Evolutionary conservation across 1,284 basidiomycete species (phyloP).

Genomic region (Rhodotorula sp.): DNA sequence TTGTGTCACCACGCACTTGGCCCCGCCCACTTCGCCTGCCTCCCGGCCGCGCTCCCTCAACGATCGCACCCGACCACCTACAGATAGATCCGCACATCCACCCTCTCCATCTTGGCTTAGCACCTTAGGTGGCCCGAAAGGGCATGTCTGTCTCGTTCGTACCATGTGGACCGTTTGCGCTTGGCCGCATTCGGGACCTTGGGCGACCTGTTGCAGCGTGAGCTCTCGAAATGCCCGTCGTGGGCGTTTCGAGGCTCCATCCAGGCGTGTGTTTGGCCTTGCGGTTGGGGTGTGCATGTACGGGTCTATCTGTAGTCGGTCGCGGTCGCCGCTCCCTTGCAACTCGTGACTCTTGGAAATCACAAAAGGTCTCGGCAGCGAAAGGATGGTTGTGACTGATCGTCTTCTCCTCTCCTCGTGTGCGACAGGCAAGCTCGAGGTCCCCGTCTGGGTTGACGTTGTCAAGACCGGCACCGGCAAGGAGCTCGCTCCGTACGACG

Average conservation of each 20-base stretch:
- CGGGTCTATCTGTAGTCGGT: too few relatives aligned
- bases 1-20: not conserved
- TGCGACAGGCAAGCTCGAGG: conserved; percentile 80
- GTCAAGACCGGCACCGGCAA: conserved; percentile 98
- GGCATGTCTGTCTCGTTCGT: conserved; percentile 17
- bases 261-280: too few relatives aligned
- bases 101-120: conserved; percentile 13
- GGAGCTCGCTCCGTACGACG: conserved; percentile 98
- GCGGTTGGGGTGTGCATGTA: too few relatives aligned
- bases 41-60: too few relatives aligned
- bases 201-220: not conserved
- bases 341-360: too few relatives aligned
- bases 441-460: conserved; percentile 97
- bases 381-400: not conserved
- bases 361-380: not conserved
- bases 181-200: not conserved
- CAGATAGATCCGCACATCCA: too few relatives aligned
- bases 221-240: too few relatives aligned
- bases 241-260: too few relatives aligned
- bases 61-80: too few relatives aligned
- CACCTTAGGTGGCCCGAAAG: conserved; percentile 43
- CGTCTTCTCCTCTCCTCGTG: not conserved
- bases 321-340: too few relatives aligned
- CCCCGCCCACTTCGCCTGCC: not conserved
- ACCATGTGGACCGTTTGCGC: not conserved